Percentiles rank a stretch among this genome's conserved stretches.
These are phyloP conservation scores for Erodium texanum DNA, from an alignment of 441 rosid species.

Conservation along the genomic window DNA sequence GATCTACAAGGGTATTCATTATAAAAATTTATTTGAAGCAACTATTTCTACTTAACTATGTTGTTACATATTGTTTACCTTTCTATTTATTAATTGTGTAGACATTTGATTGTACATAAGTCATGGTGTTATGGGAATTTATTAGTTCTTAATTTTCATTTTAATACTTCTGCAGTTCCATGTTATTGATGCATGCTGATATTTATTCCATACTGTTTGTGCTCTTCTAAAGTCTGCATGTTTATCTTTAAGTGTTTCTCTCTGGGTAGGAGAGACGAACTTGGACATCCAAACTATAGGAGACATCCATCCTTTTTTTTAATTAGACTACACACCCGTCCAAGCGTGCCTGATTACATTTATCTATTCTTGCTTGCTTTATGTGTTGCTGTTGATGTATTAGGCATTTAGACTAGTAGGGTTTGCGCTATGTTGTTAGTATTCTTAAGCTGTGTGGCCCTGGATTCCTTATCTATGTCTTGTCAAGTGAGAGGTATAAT, in stretches of 20 bases:
- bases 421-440: not conserved
- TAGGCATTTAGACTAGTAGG: conserved; percentile 3
- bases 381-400: not conserved
- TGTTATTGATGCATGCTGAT: not conserved
- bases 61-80: conserved; percentile 4
- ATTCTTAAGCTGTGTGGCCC: conserved; percentile 5
- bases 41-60: conserved; percentile 4
- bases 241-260: not conserved
- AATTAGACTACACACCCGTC: not conserved
- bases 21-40: not conserved
- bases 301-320: not conserved
- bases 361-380: not conserved
- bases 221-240: not conserved
- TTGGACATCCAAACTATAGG: not conserved
- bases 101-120: not conserved
- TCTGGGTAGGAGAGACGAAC: not conserved
- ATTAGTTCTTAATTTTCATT: not conserved
- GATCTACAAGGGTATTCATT: not conserved
- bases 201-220: not conserved
- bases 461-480: not conserved
- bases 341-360: not conserved
- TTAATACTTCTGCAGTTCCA: conserved; percentile 1
- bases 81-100: not conserved
- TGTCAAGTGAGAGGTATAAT: not conserved
- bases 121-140: not conserved